phyloP scores from a whole-genome alignment of 1,139 yeast species.

The Pichia cactophila region DNA sequence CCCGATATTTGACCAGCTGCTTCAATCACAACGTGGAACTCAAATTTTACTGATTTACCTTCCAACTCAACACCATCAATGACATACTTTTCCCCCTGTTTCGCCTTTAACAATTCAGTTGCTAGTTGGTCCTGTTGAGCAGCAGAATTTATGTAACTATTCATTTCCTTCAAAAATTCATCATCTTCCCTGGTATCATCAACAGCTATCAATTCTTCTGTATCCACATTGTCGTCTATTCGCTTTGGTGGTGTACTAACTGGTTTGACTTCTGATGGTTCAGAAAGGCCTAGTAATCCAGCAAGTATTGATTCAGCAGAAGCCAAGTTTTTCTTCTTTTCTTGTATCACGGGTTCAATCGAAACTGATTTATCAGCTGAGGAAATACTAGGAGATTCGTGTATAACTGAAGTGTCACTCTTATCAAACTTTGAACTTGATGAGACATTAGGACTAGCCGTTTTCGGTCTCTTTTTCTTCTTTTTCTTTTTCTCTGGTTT shows the following conservation, averaged over 20 bases:
- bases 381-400: not conserved
- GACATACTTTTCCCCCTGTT: slow-evolving; percentile 11
- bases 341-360: not conserved
- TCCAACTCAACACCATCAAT: slow-evolving; percentile 5
- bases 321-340: not conserved
- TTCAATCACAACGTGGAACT: slow-evolving; percentile 9
- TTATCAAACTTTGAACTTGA: not conserved
- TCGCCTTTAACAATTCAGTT: slow-evolving; percentile 11
- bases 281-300: slow-evolving; percentile 8
- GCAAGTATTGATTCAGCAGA: slow-evolving; percentile 4
- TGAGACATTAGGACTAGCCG: not conserved
- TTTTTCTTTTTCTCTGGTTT: slow-evolving; percentile 2
- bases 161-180: slow-evolving; percentile 15
- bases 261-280: not conserved
- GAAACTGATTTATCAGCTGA: not conserved
- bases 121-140: slow-evolving; percentile 6
- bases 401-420: not conserved
- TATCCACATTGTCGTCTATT: not conserved
- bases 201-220: not conserved
- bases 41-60: slow-evolving; percentile 6
- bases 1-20: slow-evolving; percentile 11
- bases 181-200: slow-evolving; percentile 10
- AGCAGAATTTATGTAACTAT: slow-evolving; percentile 4
- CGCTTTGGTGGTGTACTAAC: not conserved
- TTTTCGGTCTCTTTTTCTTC: slow-evolving; percentile 4